Base-by-base conservation (phyloP, 2,329 filamentous ascomycete genomes). In the Diplodia intermedia region DNA sequence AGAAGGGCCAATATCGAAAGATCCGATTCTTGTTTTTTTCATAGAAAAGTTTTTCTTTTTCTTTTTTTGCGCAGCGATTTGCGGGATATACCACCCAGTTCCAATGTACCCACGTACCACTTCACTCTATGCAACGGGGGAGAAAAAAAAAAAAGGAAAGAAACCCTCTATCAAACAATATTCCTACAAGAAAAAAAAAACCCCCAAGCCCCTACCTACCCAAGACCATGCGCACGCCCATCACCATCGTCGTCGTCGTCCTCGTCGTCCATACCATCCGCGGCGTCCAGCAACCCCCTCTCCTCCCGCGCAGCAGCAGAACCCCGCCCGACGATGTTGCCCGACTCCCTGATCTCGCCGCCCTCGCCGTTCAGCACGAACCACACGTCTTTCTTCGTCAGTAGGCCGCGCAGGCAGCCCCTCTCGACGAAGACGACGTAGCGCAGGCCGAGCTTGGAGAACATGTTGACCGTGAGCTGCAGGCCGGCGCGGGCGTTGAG, bases 361-460 rank as follows among this genome's bases (percentile, higher is more conserved):
- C 77, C 76, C 71, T 90, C 89, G 11, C 90, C 92, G 76, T 97
- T 93, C 55, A 98, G 84, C 49, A 98, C 89, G 78, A 92, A 94
- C 92, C 94, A 98, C 40, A 97, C 90, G 80, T 99, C 95, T 82
- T 99, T 99, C 83, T 98, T 98, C 23, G 95, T 99, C 72, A 98
- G 82, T 57, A 99, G 79, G 0, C 95, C 95, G 77, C 92, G 89
- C 49, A 99, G 81, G 61, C 88, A 87, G 23, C 95, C 95, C 60
- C 90, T 87, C 71, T 97, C 92, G 49, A 88, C 89, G 77, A 98
- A 96, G 3, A 98, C 82, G 5, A 99, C 88, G 80, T 98, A 97
- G 62, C 94, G 87, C 70, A 99, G 81, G 23, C 95, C 95, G 9
- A 99, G 87, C 77, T 94, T 94, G 82, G 97, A 93, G 80, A 99